Evolutionary conservation across 179 eudicot genomes (phyloP), one percentile per base, ranked within the genome.

Genomic region (Camellia oleifera): DNA sequence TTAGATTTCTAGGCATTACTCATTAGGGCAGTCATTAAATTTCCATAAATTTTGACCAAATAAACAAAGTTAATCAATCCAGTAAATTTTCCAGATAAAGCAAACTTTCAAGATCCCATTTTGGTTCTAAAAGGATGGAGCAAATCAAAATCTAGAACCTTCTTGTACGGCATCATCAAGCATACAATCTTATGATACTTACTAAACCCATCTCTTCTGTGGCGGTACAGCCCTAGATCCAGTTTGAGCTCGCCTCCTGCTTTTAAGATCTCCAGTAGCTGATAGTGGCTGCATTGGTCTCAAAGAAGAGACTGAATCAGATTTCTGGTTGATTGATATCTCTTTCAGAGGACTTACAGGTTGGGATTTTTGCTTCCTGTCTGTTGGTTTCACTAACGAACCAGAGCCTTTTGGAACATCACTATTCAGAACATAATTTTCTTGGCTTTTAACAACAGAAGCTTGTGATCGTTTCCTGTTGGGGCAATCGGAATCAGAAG

Each of bases 401-500:
- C 42, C 48, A 17, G 66, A 80, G 45, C 75, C 54, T 77, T 72
- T 84, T 44, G 86, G 42, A 46, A 18, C 79, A 74, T 80, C 80
- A 75, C 18, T 61, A 50, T 69, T 81, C 23, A 73, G 82, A 71
- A 40, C 77, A 66, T 74, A 63, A 58, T 45, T 46, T 26, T 67
- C 79, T 77, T 76, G 76, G 32, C 53, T 75, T 78, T 76, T 78
- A 23, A 56, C 54, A 40, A 42, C 62, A 60, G 83, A 53, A 76
- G 79, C 32, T 15, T 72, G 84, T n/a, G 66, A 46, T 61, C 26
- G 78, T 52, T 81, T 88, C 75, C 65, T 69, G 6, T 82, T 32
- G 58, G 90, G 68, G 79, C 83, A 76, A 63, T 95, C 99, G 32
- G 94, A 91, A 86, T 94, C 99, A n/a, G 95, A 92, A 74, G 98